phyloP scores from a whole-genome alignment of 805 yeast species.

The Ogataea zsoltii region DNA sequence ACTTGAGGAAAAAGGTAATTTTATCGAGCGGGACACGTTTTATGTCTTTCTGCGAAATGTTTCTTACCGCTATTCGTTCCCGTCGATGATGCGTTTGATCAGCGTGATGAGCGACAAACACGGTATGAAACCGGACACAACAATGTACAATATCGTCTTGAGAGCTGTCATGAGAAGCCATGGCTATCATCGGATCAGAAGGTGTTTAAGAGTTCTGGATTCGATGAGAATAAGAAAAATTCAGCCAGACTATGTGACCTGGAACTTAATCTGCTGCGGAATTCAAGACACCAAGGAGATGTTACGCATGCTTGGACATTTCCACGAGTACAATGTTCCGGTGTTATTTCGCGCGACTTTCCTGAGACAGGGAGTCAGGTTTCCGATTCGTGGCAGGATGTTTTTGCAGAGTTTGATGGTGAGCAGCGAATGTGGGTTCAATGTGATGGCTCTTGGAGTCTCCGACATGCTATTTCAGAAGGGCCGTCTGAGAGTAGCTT shows the following conservation, averaged over 20 bases:
- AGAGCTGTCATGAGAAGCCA: constrained; percentile 8
- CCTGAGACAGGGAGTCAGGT: constrained; percentile 3
- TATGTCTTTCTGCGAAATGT: constrained; percentile 8
- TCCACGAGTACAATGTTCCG: constrained; percentile 11
- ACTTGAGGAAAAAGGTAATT: constrained; percentile 4
- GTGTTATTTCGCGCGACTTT: constrained; percentile 8
- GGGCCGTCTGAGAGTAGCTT: constrained; percentile 5
- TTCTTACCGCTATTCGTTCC: constrained; percentile 12
- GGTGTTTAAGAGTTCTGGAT: constrained; percentile 8
- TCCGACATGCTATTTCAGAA: neutral
- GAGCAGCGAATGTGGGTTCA: neutral
- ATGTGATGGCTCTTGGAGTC: constrained; percentile 8
- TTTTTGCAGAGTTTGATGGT: neutral
- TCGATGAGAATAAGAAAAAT: constrained; percentile 7
- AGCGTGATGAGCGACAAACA: neutral
- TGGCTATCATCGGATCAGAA: constrained; percentile 9
- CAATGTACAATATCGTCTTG: constrained; percentile 16
- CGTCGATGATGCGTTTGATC: constrained; percentile 5
- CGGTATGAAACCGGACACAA: constrained; percentile 7
- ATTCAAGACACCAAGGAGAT: constrained; percentile 1
- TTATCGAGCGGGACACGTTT: constrained; percentile 8
- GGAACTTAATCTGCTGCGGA: constrained; percentile 17
- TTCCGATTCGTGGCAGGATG: constrained; percentile 13
- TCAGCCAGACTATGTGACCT: constrained; percentile 16
- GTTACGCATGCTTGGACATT: constrained; percentile 7